Conservation (phyloP, 2,329 filamentous ascomycete genomes). For the Alternaria hordeiaustralica region DNA sequence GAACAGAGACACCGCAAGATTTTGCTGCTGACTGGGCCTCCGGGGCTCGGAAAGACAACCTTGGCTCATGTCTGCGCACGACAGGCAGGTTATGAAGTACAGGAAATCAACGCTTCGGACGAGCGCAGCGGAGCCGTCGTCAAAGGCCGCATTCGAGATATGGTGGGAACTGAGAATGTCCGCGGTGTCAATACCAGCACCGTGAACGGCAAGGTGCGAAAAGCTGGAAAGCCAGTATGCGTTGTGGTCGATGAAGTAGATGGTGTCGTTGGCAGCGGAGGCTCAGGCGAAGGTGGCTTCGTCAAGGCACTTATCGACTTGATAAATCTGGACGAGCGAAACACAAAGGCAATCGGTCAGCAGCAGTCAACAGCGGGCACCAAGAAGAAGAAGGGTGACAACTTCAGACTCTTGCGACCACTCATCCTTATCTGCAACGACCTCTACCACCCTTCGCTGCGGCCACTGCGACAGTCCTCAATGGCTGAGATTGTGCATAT, state of each 20-base stretch:
- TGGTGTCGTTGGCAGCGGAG: slow-evolving; percentile 77
- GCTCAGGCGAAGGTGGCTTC: slow-evolving; percentile 85
- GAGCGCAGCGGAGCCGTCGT: slow-evolving; percentile 90
- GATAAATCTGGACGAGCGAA: slow-evolving; percentile 84
- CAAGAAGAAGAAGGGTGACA: slow-evolving; percentile 78
- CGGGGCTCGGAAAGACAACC: slow-evolving; percentile 94
- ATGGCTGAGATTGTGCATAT: slow-evolving; percentile 92
- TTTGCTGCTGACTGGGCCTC: slow-evolving; percentile 86
- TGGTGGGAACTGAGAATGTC: slow-evolving; percentile 92
- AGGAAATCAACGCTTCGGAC: slow-evolving; percentile 98
- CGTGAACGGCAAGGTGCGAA: slow-evolving; percentile 64
- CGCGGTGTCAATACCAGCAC: slow-evolving; percentile 68
- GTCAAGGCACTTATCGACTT: slow-evolving; percentile 94
- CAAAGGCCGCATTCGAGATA: slow-evolving; percentile 87
- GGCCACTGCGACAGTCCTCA: slow-evolving; percentile 81
- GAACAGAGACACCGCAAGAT: slow-evolving; percentile 87
- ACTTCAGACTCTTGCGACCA: slow-evolving; percentile 84
- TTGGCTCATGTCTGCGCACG: slow-evolving; percentile 93
- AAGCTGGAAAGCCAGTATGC: slow-evolving; percentile 84
- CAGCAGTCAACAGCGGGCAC: slow-evolving; percentile 41
- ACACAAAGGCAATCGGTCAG: slow-evolving; percentile 56
- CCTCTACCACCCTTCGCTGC: slow-evolving; percentile 87
- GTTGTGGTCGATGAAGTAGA: slow-evolving; percentile 97
- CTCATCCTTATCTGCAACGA: slow-evolving; percentile 97
- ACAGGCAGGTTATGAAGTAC: slow-evolving; percentile 93